Base-by-base conservation (phyloP, 306 rosid genomes). In the Fagus sylvatica region DNA sequence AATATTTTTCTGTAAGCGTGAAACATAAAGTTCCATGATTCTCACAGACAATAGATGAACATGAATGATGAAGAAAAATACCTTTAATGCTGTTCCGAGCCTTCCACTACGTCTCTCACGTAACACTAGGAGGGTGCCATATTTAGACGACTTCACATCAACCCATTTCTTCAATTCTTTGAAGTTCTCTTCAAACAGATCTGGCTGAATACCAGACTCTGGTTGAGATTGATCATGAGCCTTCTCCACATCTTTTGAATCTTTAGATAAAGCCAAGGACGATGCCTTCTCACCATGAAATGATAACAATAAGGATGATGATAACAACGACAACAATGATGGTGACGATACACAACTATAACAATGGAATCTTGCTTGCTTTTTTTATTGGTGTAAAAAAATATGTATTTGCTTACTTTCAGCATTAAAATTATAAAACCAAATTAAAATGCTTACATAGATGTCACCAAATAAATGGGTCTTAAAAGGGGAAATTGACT, bases 51-150 rank as follows among this genome's bases (percentile, higher is more conserved):
- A 7, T 16, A 39, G 1, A 17, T 37, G 11, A 6, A 43, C 15
- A 7, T 17, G 17, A 65, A 39, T n/a, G 36, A 17, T 51, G 34
- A 13, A 32, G 72, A 22, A 75, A 43, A 53, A 53, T 84, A 94
- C 98, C 97, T 91, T 92, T 76, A 95, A 76, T 3, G 98, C 98
- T 53, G 93, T 83, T 67, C 98, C 98, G 79, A 89, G 93, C 88
- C 97, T 89, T 76, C 87, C 81, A 53, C 77, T 15, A 7, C 96
- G 95, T 86, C 88, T 91, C 83, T 95, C 98, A 1, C 87, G 91
- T 41, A 82, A 75, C 22, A 92, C 97, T 3, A 87, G 72, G 73
- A 95, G 95, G 72, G 88, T 86, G 83, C 98, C 97, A 73, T 87
- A 91, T 74, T 89, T 95, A 53, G 97, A 46, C 73, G 97, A 80